phyloP scores from a whole-genome alignment of 225 moss, liverwort and hornwort genomes.

The Rhytidiadelphus loreus region DNA sequence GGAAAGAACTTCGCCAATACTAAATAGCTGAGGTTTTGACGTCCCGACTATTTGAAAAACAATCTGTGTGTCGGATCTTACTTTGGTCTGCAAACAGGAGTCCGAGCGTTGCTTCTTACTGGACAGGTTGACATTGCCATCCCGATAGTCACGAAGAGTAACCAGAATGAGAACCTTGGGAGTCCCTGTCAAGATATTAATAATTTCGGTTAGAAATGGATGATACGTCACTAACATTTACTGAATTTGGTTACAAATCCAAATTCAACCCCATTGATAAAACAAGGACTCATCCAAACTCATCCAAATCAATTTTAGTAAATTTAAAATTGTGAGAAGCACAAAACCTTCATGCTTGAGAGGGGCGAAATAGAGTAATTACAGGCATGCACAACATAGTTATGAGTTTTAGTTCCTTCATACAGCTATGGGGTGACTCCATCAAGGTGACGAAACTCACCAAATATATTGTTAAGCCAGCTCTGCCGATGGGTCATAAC shows the following conservation, averaged over 20 bases:
- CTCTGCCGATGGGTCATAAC: conserved; percentile 45
- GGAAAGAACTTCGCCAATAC: conserved; percentile 13
- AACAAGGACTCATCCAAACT: neutral
- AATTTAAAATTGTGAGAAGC: neutral
- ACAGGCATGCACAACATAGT: neutral
- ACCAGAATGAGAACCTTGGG: conserved; percentile 27
- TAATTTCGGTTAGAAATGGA: neutral
- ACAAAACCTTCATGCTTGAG: neutral
- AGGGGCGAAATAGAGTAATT: neutral
- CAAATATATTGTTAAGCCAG: conserved; percentile 41
- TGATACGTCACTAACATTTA: neutral
- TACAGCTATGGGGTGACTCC: neutral
- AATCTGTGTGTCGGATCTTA: conserved; percentile 26
- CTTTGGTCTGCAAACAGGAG: conserved; percentile 10
- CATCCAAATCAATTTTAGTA: neutral
- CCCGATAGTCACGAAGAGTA: conserved; percentile 21
- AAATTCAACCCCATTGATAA: neutral
- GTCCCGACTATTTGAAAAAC: conserved; percentile 25
- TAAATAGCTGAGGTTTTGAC: conserved; percentile 14
- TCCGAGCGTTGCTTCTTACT: conserved; percentile 22
- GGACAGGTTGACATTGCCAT: conserved; percentile 12
- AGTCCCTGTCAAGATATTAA: conserved; percentile 7
- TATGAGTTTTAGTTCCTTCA: neutral
- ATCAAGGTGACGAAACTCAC: conserved; percentile 5
- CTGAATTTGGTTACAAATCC: neutral